Percentiles rank a stretch among this genome's conserved stretches.
These are phyloP conservation scores for Ophiostoma quercus DNA, from an alignment of 2,329 filamentous ascomycete species.

Conservation along the genomic window DNA sequence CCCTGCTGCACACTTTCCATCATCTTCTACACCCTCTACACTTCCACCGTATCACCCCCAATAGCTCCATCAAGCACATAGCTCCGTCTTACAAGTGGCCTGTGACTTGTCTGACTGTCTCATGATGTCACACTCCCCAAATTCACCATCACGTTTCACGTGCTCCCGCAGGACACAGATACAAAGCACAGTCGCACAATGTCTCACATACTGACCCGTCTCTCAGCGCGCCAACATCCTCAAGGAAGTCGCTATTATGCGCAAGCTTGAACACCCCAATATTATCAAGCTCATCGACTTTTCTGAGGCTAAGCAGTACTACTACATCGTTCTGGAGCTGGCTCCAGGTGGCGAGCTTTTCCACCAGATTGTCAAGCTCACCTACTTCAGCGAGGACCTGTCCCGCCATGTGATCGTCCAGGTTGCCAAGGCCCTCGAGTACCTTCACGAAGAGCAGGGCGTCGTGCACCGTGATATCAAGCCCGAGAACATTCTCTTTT, in stretches of 20 bases:
- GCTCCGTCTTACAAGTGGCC: conserved; percentile 1
- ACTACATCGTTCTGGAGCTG: conserved; percentile 94
- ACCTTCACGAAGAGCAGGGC: conserved; percentile 88
- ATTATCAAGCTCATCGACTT: conserved; percentile 93
- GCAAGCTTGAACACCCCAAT: conserved; percentile 90
- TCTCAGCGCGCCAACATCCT: conserved; percentile 89
- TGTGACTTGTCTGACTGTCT: conserved; percentile 20
- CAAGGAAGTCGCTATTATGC: conserved; percentile 99
- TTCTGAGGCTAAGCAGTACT: conserved; percentile 88
- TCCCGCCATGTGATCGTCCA: conserved; percentile 92
- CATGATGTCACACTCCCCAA: not conserved
- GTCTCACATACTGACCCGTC: not conserved
- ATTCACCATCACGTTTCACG: not conserved
- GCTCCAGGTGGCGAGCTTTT: conserved; percentile 95
- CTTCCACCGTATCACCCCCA: not conserved
- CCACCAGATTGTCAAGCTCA: conserved; percentile 95
- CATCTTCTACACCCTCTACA: not conserved
- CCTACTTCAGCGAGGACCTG: conserved; percentile 95
- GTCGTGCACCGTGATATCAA: conserved; percentile 99
- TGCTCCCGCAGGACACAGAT: not conserved
- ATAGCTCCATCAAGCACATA: not conserved
- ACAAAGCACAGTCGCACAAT: not conserved
- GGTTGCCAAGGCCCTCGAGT: conserved; percentile 89
- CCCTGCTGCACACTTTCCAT: not conserved
- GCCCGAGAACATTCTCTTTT: conserved; percentile 93